Conservation (phyloP, 768 basidiomycete species). For the Pleurotus ostreatus region DNA sequence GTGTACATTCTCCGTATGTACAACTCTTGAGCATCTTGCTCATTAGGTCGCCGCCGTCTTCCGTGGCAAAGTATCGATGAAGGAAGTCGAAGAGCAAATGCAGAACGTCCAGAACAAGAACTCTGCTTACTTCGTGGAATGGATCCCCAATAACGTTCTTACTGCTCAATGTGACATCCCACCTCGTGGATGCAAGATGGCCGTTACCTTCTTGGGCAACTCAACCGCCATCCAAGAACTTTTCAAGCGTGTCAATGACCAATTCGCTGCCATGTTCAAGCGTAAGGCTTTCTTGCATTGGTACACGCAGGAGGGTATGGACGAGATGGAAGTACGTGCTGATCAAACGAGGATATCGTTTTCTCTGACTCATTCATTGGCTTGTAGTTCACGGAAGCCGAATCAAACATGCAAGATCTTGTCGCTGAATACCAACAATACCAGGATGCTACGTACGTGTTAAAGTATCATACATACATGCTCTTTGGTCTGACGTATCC, state of each 20-base stretch:
- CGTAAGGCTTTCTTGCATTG: constrained; percentile 98
- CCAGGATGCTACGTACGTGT: constrained; percentile 85
- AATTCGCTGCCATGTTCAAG: constrained; percentile 99
- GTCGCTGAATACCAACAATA: constrained; percentile 98
- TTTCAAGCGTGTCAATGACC: constrained; percentile 98
- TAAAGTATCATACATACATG: neutral
- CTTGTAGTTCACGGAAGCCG: constrained; percentile 88
- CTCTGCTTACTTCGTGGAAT: constrained; percentile 97
- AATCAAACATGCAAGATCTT: constrained; percentile 99
- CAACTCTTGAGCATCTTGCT: neutral
- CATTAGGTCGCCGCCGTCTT: constrained; percentile 85
- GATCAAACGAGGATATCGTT: neutral
- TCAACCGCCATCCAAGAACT: constrained; percentile 96
- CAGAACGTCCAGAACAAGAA: constrained; percentile 97
- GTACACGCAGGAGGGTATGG: constrained; percentile 99
- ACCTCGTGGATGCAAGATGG: constrained; percentile 94
- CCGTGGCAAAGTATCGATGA: constrained; percentile 99
- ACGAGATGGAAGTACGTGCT: constrained; percentile 82
- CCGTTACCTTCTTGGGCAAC: constrained; percentile 96
- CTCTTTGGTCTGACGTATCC: constrained; percentile 4
- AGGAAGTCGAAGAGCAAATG: constrained; percentile 99
- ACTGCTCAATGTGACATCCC: constrained; percentile 98
- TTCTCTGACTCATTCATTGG: constrained; percentile 1
- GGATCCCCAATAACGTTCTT: constrained; percentile 99
- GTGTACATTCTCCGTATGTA: neutral